Conservation (phyloP, 108 stramenopile genomes). For the Seminavis robusta region DNA sequence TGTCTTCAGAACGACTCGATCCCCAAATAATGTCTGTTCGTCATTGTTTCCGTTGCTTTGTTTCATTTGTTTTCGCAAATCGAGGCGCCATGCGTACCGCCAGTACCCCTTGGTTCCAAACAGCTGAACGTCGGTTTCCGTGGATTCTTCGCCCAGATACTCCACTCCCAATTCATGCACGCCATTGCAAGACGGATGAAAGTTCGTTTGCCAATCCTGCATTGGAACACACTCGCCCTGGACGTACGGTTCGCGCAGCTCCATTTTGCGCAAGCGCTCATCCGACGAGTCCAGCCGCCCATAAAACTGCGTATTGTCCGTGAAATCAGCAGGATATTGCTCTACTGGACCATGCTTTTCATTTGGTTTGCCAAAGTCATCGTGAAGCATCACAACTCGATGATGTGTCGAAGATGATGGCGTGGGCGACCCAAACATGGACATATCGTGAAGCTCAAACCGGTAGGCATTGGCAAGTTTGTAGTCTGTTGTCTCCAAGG, state of each 20-base stretch:
- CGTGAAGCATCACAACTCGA: too few species aligned
- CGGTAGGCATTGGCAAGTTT: too few species aligned
- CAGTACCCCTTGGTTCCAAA: slow-evolving; percentile 73
- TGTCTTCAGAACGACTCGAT: slow-evolving; percentile 57
- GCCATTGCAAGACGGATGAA: slow-evolving; percentile 60
- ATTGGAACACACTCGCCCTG: slow-evolving; percentile 72
- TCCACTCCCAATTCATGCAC: slow-evolving; percentile 60
- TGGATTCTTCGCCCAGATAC: slow-evolving; percentile 11
- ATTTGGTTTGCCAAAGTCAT: too few species aligned
- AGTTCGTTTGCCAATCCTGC: slow-evolving; percentile 78
- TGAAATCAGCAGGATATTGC: slow-evolving; percentile 46
- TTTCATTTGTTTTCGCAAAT: slow-evolving; percentile 6
- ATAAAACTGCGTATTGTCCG: slow-evolving; percentile 70
- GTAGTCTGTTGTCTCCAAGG: too few species aligned
- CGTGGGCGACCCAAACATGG: too few species aligned
- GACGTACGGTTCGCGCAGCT: slow-evolving; percentile 39
- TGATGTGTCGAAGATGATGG: too few species aligned
- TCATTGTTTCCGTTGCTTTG: too few species aligned
- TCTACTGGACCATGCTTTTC: slow-evolving; percentile 20
- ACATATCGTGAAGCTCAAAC: too few species aligned
- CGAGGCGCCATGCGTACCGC: slow-evolving; percentile 70
- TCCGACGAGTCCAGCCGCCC: slow-evolving; percentile 50
- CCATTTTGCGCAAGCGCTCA: slow-evolving; percentile 49
- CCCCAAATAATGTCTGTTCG: too few species aligned
- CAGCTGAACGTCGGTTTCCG: slow-evolving; percentile 23